phyloP scores from a whole-genome alignment of 768 basidiomycete species.

The Tricholoma furcatifolium region DNA sequence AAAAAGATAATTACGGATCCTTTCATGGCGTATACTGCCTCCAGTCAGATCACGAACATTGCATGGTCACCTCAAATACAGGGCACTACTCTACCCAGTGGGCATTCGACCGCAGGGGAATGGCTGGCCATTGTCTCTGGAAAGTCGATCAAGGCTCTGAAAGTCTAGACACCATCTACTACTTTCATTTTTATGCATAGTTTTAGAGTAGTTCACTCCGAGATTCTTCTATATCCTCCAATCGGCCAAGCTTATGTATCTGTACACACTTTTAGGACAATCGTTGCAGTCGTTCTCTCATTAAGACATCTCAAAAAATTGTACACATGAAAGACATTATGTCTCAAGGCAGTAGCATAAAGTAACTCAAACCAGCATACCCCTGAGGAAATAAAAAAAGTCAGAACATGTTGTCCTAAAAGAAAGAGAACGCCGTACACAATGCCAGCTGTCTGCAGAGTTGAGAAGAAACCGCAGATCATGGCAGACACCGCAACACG shows the following conservation, averaged over 20 bases:
- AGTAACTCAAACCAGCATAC: conserved; percentile 19
- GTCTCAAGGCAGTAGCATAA: not conserved
- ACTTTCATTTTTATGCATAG: not conserved
- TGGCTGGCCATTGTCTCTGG: conserved; percentile 87
- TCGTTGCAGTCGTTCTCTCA: not conserved
- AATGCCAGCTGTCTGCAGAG: conserved; percentile 35
- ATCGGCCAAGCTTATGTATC: too few species aligned
- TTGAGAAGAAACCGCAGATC: conserved; percentile 32
- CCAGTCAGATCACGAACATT: conserved; percentile 75
- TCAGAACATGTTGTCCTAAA: conserved; percentile 12
- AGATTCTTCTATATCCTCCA: too few species aligned
- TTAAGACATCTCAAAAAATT: not conserved
- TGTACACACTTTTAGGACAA: too few species aligned
- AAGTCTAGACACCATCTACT: conserved; percentile 51
- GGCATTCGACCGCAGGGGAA: conserved; percentile 77
- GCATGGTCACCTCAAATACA: conserved; percentile 89
- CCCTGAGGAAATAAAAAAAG: conserved; percentile 11
- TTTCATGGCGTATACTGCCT: conserved; percentile 80
- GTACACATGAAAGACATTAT: not conserved
- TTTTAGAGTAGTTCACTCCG: too few species aligned
- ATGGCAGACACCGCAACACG: conserved; percentile 56
- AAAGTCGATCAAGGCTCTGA: conserved; percentile 77
- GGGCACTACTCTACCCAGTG: conserved; percentile 72
- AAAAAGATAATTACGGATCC: conserved; percentile 74
- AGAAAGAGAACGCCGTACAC: conserved; percentile 16